These are phyloP conservation scores for Populus hybrid DNA, from an alignment of 441 rosid species.

Conservation along the genomic window DNA sequence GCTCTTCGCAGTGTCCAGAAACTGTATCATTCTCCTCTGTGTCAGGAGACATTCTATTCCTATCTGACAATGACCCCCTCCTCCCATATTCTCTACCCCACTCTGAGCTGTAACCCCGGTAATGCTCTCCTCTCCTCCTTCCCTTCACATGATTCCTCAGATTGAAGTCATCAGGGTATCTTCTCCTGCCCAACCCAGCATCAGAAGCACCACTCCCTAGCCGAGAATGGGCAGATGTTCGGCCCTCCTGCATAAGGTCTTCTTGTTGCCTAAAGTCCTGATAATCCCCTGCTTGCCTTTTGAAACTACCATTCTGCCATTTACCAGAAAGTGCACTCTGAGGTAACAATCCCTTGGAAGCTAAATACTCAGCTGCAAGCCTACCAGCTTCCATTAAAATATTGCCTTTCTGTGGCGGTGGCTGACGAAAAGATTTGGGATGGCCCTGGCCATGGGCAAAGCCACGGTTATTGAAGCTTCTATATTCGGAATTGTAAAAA, in stretches of 20 bases:
- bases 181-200: slow-evolving; percentile 47
- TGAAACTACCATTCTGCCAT: slow-evolving; percentile 71
- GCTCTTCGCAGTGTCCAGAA: slow-evolving; percentile 58
- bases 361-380: slow-evolving; percentile 88
- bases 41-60: slow-evolving; percentile 48
- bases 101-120: slow-evolving; percentile 50
- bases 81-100: slow-evolving; percentile 69
- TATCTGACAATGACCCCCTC: slow-evolving; percentile 67
- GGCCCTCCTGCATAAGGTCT: slow-evolving; percentile 43
- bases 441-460: slow-evolving; percentile 77
- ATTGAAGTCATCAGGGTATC: slow-evolving; percentile 57
- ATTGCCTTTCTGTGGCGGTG: slow-evolving; percentile 47
- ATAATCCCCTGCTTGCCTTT: slow-evolving; percentile 53
- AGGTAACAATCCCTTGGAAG: slow-evolving; percentile 70
- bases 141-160: slow-evolving; percentile 52
- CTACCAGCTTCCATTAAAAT: slow-evolving; percentile 89
- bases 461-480: slow-evolving; percentile 65
- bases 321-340: slow-evolving; percentile 54
- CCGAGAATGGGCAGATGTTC: slow-evolving; percentile 52
- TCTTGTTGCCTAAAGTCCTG: slow-evolving; percentile 65
- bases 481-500: slow-evolving; percentile 63
- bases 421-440: slow-evolving; percentile 49
- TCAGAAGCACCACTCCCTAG: slow-evolving; percentile 42
- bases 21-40: slow-evolving; percentile 47
- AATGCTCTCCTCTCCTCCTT: slow-evolving; percentile 59